These are phyloP conservation scores for Tinospora cordifolia DNA, from an alignment of 164 flowering plant genomes.

Conservation along the genomic window DNA sequence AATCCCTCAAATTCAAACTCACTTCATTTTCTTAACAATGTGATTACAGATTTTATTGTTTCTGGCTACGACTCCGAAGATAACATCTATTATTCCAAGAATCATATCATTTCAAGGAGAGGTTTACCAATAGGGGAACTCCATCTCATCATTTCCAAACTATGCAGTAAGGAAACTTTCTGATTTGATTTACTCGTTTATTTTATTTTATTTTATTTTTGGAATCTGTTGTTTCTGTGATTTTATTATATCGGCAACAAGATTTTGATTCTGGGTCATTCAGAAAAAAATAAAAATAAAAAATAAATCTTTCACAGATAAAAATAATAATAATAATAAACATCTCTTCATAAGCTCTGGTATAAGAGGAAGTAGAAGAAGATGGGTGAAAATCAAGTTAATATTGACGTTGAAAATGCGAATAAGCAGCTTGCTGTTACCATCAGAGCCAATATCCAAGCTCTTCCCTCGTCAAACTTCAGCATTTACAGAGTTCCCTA, in stretches of 20 bases:
- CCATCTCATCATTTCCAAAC: not conserved
- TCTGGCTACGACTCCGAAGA: not conserved
- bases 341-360: too few species aligned
- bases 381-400: not conserved
- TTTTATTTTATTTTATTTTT: too few species aligned
- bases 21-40: not conserved
- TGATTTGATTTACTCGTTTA: too few species aligned
- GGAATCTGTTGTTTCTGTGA: not conserved
- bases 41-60: not conserved
- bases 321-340: too few species aligned
- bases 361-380: not conserved
- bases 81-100: too few species aligned
- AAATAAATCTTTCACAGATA: too few species aligned
- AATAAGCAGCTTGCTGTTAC: not conserved
- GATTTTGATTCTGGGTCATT: not conserved
- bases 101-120: too few species aligned
- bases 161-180: not conserved
- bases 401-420: not conserved
- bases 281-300: not conserved
- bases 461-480: not conserved
- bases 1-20: too few species aligned
- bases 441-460: not conserved
- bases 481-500: slow-evolving; percentile 4
- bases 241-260: too few species aligned
- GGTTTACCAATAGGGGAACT: not conserved